phyloP scores from a whole-genome alignment of 306 rosid genomes.

The Pterocarpus santalinus region DNA sequence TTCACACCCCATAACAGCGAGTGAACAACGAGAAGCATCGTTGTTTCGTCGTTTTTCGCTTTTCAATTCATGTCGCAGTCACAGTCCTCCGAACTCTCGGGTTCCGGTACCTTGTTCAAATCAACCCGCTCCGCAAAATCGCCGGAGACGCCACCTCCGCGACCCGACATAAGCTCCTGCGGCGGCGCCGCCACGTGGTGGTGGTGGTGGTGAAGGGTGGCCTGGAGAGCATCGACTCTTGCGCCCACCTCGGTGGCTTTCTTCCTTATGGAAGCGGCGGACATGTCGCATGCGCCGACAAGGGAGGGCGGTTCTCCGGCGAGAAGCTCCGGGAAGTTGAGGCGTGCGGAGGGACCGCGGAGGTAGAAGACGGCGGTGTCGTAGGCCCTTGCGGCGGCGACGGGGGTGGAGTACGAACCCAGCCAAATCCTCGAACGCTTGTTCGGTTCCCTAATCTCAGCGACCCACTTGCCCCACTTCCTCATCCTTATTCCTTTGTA shows the following conservation, averaged over 20 bases:
- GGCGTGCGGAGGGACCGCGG: conserved; percentile 90
- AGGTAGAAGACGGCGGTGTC: conserved; percentile 94
- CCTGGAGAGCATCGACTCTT: conserved; percentile 84
- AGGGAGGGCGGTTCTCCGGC: conserved; percentile 48
- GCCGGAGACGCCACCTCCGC: conserved; percentile 29
- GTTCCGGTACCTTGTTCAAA: conserved; percentile 87
- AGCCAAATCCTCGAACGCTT: conserved; percentile 98
- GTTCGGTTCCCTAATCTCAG: conserved; percentile 97
- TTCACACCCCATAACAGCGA: not conserved
- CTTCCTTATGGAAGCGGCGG: conserved; percentile 89
- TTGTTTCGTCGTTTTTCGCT: not conserved
- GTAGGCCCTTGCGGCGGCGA: conserved; percentile 97
- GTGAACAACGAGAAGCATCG: not conserved
- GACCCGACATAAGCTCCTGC: conserved; percentile 46
- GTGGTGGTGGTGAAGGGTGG: conserved; percentile 60
- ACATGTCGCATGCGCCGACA: conserved; percentile 58
- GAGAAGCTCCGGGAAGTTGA: conserved; percentile 82
- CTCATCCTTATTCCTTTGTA: conserved; percentile 99
- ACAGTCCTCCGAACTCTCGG: conserved; percentile 67
- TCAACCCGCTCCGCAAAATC: conserved; percentile 76
- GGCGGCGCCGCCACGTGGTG: conserved; percentile 38
- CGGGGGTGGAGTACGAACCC: conserved; percentile 92
- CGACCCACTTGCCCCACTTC: conserved; percentile 99
- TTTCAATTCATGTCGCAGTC: conserved; percentile 66
- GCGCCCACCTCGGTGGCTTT: conserved; percentile 96